A percentile compares a stretch with the other conserved stretches of the same genome.
phyloP scores from a whole-genome alignment of 169 alveolate genomes.

The Plasmodium falciparum region DNA sequence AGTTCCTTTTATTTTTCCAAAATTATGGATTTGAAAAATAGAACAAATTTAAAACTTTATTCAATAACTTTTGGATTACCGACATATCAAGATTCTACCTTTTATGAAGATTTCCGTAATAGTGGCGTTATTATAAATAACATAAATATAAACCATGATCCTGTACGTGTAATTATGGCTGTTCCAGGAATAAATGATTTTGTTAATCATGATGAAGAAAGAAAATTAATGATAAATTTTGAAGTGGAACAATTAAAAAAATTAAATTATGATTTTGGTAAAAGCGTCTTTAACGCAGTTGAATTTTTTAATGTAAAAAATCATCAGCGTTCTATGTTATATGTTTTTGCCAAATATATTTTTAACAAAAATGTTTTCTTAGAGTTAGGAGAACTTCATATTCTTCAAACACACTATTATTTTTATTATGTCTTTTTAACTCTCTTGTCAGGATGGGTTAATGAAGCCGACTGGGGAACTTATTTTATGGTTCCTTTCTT shows the following conservation, averaged over 20 bases:
- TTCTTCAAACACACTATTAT: slow-evolving; percentile 66
- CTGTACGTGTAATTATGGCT: slow-evolving; percentile 40
- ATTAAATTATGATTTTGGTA: slow-evolving; percentile 63
- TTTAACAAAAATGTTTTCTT: slow-evolving; percentile 47
- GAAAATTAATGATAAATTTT: slow-evolving; percentile 19
- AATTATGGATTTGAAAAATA: slow-evolving; percentile 34
- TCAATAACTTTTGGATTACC: slow-evolving; percentile 57
- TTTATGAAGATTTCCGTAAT: slow-evolving; percentile 37
- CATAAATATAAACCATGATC: slow-evolving; percentile 51
- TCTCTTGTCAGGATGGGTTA: slow-evolving; percentile 69
- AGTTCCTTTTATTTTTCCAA: slow-evolving; percentile 63
- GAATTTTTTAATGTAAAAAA: slow-evolving; percentile 44
- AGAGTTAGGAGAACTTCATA: slow-evolving; percentile 45
- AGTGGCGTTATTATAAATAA: slow-evolving; percentile 59
- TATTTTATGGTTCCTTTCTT: slow-evolving; percentile 40
- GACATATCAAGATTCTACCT: slow-evolving; percentile 36
- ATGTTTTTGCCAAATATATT: slow-evolving; percentile 42
- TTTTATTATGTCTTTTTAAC: slow-evolving; percentile 70
- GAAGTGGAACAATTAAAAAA: slow-evolving; percentile 40
- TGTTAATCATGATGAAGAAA: slow-evolving; percentile 42
- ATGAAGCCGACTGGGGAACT: slow-evolving; percentile 75
- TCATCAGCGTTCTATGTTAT: slow-evolving; percentile 24
- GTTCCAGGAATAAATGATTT: slow-evolving; percentile 28
- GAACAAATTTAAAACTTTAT: slow-evolving; percentile 17
- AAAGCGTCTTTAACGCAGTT: slow-evolving; percentile 35